These are phyloP conservation scores for Rubroboletus pulcherrimus DNA, from an alignment of 768 basidiomycete genomes.

Conservation along the genomic window DNA sequence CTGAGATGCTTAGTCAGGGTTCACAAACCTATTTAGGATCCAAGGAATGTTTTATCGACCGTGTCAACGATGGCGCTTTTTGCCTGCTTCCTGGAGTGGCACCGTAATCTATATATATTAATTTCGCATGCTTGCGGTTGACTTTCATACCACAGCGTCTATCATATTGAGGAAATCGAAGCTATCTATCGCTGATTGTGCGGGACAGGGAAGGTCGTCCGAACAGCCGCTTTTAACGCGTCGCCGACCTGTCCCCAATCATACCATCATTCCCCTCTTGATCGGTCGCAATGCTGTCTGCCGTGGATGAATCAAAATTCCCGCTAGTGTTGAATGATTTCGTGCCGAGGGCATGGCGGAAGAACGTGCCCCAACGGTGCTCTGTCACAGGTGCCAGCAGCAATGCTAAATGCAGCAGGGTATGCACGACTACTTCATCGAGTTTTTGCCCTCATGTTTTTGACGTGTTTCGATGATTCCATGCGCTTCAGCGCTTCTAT, in stretches of 20 bases:
- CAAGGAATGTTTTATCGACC: slow-evolving; percentile 2
- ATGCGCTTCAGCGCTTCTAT: slow-evolving; percentile 15
- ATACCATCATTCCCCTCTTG: slow-evolving; percentile 15
- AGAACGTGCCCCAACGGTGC: not conserved
- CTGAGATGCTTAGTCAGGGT: slow-evolving; percentile 7
- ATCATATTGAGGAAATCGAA: slow-evolving; percentile 17
- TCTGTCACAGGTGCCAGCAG: not conserved
- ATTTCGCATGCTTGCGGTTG: slow-evolving; percentile 11
- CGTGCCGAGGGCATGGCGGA: slow-evolving; percentile 6
- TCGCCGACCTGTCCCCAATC: slow-evolving; percentile 29
- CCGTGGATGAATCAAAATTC: slow-evolving; percentile 8
- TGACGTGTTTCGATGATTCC: slow-evolving; percentile 23
- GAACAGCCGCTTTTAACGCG: slow-evolving; percentile 17
- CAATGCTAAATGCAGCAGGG: slow-evolving; percentile 15
- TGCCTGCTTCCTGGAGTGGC: slow-evolving; percentile 9
- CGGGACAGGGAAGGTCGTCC: slow-evolving; percentile 10
- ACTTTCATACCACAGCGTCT: slow-evolving; percentile 11
- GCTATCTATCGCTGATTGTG: slow-evolving; percentile 19
- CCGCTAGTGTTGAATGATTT: slow-evolving; percentile 8
- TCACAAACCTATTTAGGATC: slow-evolving; percentile 5
- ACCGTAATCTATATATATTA: slow-evolving; percentile 6
- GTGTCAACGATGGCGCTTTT: slow-evolving; percentile 9
- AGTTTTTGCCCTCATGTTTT: slow-evolving; percentile 24
- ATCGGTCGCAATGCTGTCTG: slow-evolving; percentile 24
- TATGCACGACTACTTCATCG: slow-evolving; percentile 12